phyloP scores from a whole-genome alignment of 2,329 filamentous ascomycete genomes.

The Neopestalotiopsis sp. region DNA sequence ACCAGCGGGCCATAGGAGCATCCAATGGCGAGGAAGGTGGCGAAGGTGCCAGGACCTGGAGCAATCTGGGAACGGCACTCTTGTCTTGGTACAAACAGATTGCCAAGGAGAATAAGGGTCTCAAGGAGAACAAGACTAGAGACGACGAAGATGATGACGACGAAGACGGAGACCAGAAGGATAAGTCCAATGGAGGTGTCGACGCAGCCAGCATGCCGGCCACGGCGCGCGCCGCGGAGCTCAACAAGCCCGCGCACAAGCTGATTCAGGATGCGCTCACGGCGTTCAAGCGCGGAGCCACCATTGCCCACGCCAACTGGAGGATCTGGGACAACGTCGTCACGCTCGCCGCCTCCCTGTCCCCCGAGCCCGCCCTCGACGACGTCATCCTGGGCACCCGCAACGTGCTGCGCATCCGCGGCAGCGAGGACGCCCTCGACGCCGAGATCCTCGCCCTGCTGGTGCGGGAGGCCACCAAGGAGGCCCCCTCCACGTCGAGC shows the following conservation, averaged over 20 bases:
- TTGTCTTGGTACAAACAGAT: slow-evolving; percentile 69
- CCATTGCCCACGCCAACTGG: slow-evolving; percentile 83
- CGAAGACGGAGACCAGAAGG: slow-evolving; percentile 31
- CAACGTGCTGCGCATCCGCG: slow-evolving; percentile 76
- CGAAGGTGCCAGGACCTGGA: slow-evolving; percentile 90
- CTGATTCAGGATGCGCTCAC: slow-evolving; percentile 76
- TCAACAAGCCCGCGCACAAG: slow-evolving; percentile 56
- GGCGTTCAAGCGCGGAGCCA: slow-evolving; percentile 86
- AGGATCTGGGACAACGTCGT: slow-evolving; percentile 98
- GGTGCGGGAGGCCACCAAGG: slow-evolving; percentile 67
- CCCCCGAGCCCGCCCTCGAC: slow-evolving; percentile 69
- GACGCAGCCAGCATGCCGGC: slow-evolving; percentile 30
- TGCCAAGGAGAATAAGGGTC: slow-evolving; percentile 41
- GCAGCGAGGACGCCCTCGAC: slow-evolving; percentile 81
- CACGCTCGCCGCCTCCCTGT: slow-evolving; percentile 79
- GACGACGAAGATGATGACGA: slow-evolving; percentile 26
- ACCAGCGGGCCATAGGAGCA: slow-evolving; percentile 76
- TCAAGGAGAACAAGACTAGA: slow-evolving; percentile 23
- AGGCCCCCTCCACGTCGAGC: slow-evolving; percentile 29
- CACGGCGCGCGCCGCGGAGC: slow-evolving; percentile 34
- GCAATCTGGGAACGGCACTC: slow-evolving; percentile 87
- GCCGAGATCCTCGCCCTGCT: slow-evolving; percentile 72
- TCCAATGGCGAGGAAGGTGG: slow-evolving; percentile 71
- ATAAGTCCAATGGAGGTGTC: slow-evolving; percentile 15
- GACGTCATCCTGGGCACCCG: slow-evolving; percentile 79